Evolutionary conservation across 1,284 basidiomycete species (phyloP), one percentile per base, ranked within the genome.

Genomic region (Cutaneotrichosporon curvatum): DNA sequence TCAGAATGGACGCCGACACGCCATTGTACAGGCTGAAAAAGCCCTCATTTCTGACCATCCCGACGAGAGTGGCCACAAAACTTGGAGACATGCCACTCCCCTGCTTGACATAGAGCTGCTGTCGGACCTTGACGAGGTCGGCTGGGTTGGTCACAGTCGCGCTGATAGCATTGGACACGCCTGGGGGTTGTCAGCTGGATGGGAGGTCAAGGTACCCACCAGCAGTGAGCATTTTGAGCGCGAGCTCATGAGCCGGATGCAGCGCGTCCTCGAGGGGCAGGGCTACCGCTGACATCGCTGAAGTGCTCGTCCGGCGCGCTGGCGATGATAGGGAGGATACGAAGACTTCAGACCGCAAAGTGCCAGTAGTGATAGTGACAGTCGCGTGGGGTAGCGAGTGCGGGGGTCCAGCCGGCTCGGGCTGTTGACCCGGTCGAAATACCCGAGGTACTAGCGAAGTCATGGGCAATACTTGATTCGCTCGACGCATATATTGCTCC

Each of bases 91-190:
- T 25, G 2, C 52, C 52, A 1, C 35, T 31, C 33, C 52, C 52
- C 34, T 48, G 32, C 43, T 54, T 54, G 19, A 54, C 44, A 35
- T 42, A 54, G 18, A 54, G 43, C 46, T 54, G 52, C 38, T 54
- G 52, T 4, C 52, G 45, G 19, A 54, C 52, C 23, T 54, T 54
- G 36, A 54, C 52, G 20, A 54, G 37, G 43, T 54, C 52, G 7
- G 48, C 48, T 2, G 52, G 52, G 40, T 54, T 54, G 10, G 52
- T 54, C 31, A 50, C 33, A 2, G 33, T 43, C 19, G 52, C 52
- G 5, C 40, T 43, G 18, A 47, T 36, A 3, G 48, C 37, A 48
- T 50, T 50, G 9, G 48, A 45, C 20, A 50, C 20, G 28, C 52
- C 52, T 45, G 36, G 3, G 21, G 4, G 37, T 44, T 9, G 20